Conservation (phyloP, 2,329 filamentous ascomycete genomes). For the Pseudogymnoascus sp. region DNA sequence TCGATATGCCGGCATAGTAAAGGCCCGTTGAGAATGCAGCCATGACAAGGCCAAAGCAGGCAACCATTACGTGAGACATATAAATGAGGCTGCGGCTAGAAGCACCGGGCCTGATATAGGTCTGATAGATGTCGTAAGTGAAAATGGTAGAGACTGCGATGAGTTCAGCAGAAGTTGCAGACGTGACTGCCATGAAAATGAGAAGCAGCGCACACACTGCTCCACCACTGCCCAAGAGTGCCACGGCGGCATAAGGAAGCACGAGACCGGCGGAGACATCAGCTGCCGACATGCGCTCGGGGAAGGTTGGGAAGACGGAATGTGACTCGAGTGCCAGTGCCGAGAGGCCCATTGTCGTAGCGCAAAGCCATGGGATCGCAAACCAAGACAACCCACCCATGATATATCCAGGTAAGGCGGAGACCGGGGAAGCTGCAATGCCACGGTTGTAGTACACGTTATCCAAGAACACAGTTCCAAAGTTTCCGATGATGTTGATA, state of each 20-base stretch:
- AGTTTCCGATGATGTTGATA: constrained; percentile 82
- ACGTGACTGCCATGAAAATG: constrained; percentile 86
- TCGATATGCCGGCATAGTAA: constrained; percentile 57
- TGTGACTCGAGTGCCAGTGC: constrained; percentile 71
- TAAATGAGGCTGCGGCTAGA: constrained; percentile 69
- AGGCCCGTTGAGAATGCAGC: constrained; percentile 66
- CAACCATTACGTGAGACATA: constrained; percentile 65
- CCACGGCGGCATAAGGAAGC: constrained; percentile 76
- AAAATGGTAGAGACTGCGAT: constrained; percentile 78
- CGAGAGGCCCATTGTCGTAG: constrained; percentile 79
- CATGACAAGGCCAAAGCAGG: constrained; percentile 70
- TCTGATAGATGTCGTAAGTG: constrained; percentile 83
- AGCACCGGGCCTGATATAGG: constrained; percentile 72
- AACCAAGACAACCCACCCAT: constrained; percentile 85
- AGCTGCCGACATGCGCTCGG: constrained; percentile 58
- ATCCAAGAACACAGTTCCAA: constrained; percentile 70
- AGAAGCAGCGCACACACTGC: constrained; percentile 71
- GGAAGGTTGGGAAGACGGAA: constrained; percentile 63
- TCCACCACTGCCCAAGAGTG: constrained; percentile 71
- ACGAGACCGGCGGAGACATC: constrained; percentile 80
- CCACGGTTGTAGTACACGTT: constrained; percentile 92
- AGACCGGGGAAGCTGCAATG: constrained; percentile 76
- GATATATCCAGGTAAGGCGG: constrained; percentile 68
- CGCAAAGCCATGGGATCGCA: constrained; percentile 82
- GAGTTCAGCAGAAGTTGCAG: constrained; percentile 70